Percentiles rank a stretch among this genome's conserved stretches.
Conservation (phyloP, 441 rosid species). For the Biscutella laevigata region DNA sequence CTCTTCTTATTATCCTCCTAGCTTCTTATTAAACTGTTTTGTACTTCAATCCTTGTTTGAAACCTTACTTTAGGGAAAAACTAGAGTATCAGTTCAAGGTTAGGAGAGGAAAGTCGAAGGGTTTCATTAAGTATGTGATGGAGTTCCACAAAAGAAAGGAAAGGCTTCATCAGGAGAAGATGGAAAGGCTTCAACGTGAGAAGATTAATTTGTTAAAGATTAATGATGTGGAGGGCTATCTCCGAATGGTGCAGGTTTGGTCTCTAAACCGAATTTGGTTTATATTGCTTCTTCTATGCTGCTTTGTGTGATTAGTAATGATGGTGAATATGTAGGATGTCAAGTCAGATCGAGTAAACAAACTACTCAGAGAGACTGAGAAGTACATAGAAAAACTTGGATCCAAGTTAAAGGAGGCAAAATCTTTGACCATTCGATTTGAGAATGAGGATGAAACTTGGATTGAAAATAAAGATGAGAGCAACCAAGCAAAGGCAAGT, state of each 20-base stretch:
- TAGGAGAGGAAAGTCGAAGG: conserved; percentile 85
- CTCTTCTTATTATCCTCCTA: not conserved
- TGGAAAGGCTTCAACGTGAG: conserved; percentile 93
- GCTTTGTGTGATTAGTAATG: conserved; percentile 1
- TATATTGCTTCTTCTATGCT: conserved; percentile 4
- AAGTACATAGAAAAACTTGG: conserved; percentile 92
- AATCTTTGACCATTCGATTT: conserved; percentile 45
- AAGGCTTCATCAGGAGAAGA: conserved; percentile 85
- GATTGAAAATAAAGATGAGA: conserved; percentile 83
- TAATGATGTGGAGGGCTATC: conserved; percentile 97
- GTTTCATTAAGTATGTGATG: conserved; percentile 76
- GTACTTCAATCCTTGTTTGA: too few relatives aligned
- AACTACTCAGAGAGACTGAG: conserved; percentile 87
- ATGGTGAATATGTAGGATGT: conserved; percentile 55
- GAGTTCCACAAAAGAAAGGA: conserved; percentile 95
- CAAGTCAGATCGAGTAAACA: conserved; percentile 91
- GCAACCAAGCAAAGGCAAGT: conserved; percentile 83
- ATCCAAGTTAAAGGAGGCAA: conserved; percentile 73
- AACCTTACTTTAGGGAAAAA: conserved; percentile 58
- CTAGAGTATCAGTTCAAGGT: conserved; percentile 76
- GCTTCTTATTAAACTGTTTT: too few relatives aligned
- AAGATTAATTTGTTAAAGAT: conserved; percentile 89
- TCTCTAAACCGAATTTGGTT: conserved; percentile 17
- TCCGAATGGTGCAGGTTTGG: conserved; percentile 94
- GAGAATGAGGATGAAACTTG: conserved; percentile 61